These are phyloP conservation scores for Elongisporangium prolatum DNA, from an alignment of 352 stramenopile species.

Conservation along the genomic window DNA sequence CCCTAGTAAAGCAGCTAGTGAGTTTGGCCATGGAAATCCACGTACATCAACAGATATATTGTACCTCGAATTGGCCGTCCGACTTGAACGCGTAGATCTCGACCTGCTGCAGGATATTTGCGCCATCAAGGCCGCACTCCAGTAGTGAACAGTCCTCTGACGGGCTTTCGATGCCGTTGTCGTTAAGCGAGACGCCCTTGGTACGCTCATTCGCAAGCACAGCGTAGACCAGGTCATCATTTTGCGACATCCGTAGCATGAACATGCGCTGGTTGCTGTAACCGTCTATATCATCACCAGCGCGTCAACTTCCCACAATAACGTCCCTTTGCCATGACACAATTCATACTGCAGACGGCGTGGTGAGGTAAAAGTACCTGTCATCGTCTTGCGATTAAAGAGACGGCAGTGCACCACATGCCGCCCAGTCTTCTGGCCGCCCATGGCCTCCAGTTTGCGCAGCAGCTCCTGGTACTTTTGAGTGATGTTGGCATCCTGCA, in stretches of 20 bases:
- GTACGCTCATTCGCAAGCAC: conserved; percentile 78
- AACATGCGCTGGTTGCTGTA: conserved; percentile 89
- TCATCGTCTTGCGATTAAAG: conserved; percentile 80
- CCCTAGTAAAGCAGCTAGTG: conserved; percentile 19
- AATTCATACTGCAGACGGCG: too few relatives aligned
- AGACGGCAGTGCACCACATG: conserved; percentile 85
- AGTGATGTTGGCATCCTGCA: conserved; percentile 76
- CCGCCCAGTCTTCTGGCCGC: conserved; percentile 68
- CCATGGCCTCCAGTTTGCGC: conserved; percentile 80
- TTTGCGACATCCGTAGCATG: conserved; percentile 87
- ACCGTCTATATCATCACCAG: conserved; percentile 29
- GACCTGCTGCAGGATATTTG: conserved; percentile 84
- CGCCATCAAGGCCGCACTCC: conserved; percentile 78
- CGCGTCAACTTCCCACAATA: background rate
- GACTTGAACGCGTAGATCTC: conserved; percentile 89
- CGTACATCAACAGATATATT: too few relatives aligned
- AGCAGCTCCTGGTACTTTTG: conserved; percentile 86
- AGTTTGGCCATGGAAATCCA: background rate
- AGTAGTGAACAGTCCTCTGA: conserved; percentile 76
- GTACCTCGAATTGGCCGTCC: conserved; percentile 83
- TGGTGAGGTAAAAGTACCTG: too few relatives aligned
- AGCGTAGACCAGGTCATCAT: conserved; percentile 82
- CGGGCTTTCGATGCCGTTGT: conserved; percentile 72
- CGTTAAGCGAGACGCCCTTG: conserved; percentile 43
- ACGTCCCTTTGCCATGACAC: too few relatives aligned